Evolutionary conservation across 1,139 yeast species (phyloP), one percentile per base, ranked within the genome.

Genomic region (Candida tetrigidarum): DNA sequence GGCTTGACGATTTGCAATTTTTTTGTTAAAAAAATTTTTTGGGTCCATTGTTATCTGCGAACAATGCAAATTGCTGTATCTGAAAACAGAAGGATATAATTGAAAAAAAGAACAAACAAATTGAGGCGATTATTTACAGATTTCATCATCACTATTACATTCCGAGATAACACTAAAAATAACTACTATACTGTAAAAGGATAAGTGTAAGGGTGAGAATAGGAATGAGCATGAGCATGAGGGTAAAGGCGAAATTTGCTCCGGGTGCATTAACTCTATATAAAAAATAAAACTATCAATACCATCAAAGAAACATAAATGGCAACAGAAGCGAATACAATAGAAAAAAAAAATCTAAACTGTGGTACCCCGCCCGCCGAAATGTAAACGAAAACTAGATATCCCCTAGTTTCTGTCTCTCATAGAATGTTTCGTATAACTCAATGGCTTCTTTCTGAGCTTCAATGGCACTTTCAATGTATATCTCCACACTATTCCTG

Each of bases 401-500:
- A 37, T 51, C 45, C 8, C 64, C 66, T 43, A 73, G 59, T 33
- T 62, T 57, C 47, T 73, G 75, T 28, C 74, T 60, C 50, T 80
- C 84, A 57, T 84, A 85, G 56, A 87, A 93, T 0, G 97, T 87
- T 66, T 93, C 98, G 96, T 97, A 93, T 26, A 89, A 66, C 65
- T 93, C 99, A 54, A 93, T 93, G 27, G 93, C 84, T 63, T 91
- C 97, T 68, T 93, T 95, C 63, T 93, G 99, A 14, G 93, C 79
- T 66, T 93, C 99, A 42, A 92, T 88, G 19, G 96, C 83, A 48
- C 95, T 83, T 64, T 95, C 99, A 59, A 96, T 78, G 57, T 84
- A 92, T 18, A 92, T 84, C 66, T 93, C 99, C 47, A 93, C 90
- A 51, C 92, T 81, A 58, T 89, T 88, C 58, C 97, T 80, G 65